These are phyloP conservation scores for Austropuccinia psidii DNA, from an alignment of 1,284 basidiomycete species.

Conservation along the genomic window DNA sequence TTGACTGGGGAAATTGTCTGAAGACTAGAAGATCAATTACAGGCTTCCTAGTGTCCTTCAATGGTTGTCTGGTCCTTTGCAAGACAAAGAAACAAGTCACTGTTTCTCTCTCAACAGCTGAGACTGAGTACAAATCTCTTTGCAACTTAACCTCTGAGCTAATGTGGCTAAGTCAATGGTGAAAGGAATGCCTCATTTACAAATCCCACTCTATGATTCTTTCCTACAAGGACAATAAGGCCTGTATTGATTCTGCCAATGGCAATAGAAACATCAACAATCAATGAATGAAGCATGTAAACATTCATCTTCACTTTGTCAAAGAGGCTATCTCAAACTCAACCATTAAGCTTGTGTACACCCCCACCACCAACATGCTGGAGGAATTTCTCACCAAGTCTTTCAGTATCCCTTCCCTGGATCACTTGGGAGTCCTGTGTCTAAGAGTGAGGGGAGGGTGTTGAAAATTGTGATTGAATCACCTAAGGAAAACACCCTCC, in stretches of 20 bases:
- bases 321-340: background rate
- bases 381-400: background rate
- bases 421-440: too few relatives aligned
- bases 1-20: constrained; percentile 36
- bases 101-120: constrained; percentile 27
- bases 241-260: background rate
- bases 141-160: background rate
- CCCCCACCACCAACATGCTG: background rate
- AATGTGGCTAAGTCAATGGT: background rate
- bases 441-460: too few relatives aligned
- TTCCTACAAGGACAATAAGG: background rate
- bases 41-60: constrained; percentile 24
- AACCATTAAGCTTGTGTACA: background rate
- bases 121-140: constrained; percentile 8
- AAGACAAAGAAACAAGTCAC: constrained; percentile 16
- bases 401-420: too few relatives aligned
- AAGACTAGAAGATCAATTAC: constrained; percentile 28
- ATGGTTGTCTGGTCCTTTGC: background rate
- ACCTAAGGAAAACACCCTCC: too few relatives aligned
- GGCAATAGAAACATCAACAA: background rate
- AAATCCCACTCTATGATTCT: background rate
- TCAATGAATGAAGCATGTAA: background rate
- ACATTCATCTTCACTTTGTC: background rate
- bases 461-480: too few relatives aligned
- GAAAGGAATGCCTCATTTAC: background rate